Base-by-base conservation (phyloP, 192 early-diverging fungal genomes). In the Coemansia sp. region DNA sequence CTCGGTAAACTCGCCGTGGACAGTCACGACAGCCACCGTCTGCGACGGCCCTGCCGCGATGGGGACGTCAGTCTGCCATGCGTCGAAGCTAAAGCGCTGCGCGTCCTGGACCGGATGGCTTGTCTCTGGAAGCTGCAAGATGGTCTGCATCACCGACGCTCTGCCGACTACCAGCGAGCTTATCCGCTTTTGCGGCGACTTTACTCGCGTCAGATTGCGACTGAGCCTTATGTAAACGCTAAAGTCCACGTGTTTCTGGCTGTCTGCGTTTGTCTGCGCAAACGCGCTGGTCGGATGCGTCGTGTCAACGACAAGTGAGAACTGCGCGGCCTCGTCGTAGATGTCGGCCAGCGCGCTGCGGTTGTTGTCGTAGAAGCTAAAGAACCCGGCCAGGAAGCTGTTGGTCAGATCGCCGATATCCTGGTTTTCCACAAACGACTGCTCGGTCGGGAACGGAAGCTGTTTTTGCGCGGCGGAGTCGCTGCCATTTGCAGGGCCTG, bases 1-100 rank as follows among this genome's bases (percentile, higher is more conserved):
- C 52, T 82, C 79, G 18, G 57, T 62, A 53, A 82, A 82, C 65
- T 82, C 79, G 56, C 79, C 79, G 28, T 82, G 79, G 1, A 82
- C 66, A 8, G 65, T 65, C 22, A 82, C 68, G 22, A 71, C 70
- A 39, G 68, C 68, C 28, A 70, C 58, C 14, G 65, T 57, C 65
- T 71, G 77, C 14, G 65, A 14, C 14, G 36, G 58, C 11, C 45
- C 65, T 0, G 41, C 51, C 32, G 71, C 18, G 4, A 61, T 54
- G 12, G 63, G 65, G 2, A 82, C 63, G 17, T 74, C 65, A 1
- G 39, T 57, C 62, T 76, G 74, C 79, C 79, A 82, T 5, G 75
- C 74, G 20, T 82, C 79, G 54, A 71, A 82, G 72, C 79, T 74
- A 65, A 82, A 82, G 28, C 68, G 61, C 57, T 82, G 74, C 15